phyloP scores from a whole-genome alignment of 1,284 basidiomycete species.

The Paramarasmius palmivorus region DNA sequence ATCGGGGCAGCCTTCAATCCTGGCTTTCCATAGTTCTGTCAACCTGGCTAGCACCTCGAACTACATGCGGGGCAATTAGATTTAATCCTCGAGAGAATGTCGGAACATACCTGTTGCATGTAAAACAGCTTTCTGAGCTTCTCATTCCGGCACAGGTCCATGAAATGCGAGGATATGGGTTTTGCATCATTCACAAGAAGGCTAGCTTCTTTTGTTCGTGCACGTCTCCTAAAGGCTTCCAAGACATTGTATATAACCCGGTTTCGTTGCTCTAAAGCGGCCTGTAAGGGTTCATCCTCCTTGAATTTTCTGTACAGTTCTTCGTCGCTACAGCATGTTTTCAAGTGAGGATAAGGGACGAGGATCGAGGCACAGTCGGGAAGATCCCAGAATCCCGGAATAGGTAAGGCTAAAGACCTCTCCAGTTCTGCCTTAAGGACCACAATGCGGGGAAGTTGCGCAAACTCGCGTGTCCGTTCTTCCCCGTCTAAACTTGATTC shows the following conservation, averaged over 20 bases:
- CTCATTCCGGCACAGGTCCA: conserved; percentile 45
- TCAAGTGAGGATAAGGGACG: conserved; percentile 19
- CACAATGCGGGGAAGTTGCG: conserved; percentile 43
- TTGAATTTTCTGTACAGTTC: conserved; percentile 35
- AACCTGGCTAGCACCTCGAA: conserved; percentile 49
- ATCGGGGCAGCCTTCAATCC: conserved; percentile 48
- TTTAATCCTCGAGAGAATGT: background rate
- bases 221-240: conserved; percentile 28
- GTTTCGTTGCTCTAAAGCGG: conserved; percentile 34
- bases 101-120: conserved; percentile 46
- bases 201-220: conserved; percentile 21
- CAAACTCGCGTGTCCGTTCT: conserved; percentile 33
- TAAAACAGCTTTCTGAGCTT: conserved; percentile 48
- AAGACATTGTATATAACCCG: conserved; percentile 34
- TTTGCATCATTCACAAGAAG: conserved; percentile 45
- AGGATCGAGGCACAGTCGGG: conserved; percentile 35
- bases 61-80: conserved; percentile 25
- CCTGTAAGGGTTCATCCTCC: conserved; percentile 14
- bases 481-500: conserved; percentile 16
- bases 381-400: conserved; percentile 49
- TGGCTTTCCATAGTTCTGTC: conserved; percentile 44
- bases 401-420: conserved; percentile 44
- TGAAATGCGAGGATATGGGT: conserved; percentile 37
- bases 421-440: conserved; percentile 44
- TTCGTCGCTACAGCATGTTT: conserved; percentile 37